Evolutionary conservation across 139 green algal genomes (phyloP).

Genomic region (Tetradesmus obliquus): DNA sequence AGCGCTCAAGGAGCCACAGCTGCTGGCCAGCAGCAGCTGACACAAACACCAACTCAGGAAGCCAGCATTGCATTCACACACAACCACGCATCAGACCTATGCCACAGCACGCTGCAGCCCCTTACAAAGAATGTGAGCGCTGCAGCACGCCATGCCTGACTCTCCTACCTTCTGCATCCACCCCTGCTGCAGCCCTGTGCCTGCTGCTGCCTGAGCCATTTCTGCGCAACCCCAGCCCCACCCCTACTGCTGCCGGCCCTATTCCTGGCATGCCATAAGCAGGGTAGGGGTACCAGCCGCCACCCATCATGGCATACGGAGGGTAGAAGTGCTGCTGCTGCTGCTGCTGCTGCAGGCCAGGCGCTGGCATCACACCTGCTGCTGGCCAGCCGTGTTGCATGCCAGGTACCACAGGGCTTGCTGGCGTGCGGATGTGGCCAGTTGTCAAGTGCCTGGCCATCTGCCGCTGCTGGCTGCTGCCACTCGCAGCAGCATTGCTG

Average conservation of each 20-base stretch:
- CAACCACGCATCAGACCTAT: no score
- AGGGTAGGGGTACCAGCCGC: neutral
- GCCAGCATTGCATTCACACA: no score
- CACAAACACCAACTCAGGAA: no score
- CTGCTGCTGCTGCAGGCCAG: constrained; percentile 14
- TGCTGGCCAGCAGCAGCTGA: no score
- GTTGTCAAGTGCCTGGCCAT: neutral
- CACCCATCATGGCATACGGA: neutral
- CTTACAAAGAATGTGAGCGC: neutral
- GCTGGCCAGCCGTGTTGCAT: neutral
- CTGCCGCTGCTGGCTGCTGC: neutral
- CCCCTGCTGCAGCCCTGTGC: neutral
- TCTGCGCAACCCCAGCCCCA: neutral
- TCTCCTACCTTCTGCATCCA: neutral
- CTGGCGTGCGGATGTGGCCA: neutral
- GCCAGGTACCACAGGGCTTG: neutral
- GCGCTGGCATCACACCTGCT: neutral
- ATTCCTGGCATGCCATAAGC: neutral
- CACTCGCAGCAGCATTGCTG: neutral
- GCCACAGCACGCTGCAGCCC: neutral
- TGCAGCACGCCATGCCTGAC: neutral
- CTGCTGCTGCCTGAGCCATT: neutral
- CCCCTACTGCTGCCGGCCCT: neutral
- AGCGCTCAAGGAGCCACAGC: no score
- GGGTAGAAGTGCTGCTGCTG: neutral